phyloP scores from a whole-genome alignment of 306 rosid species.

The Sindora glabra region DNA sequence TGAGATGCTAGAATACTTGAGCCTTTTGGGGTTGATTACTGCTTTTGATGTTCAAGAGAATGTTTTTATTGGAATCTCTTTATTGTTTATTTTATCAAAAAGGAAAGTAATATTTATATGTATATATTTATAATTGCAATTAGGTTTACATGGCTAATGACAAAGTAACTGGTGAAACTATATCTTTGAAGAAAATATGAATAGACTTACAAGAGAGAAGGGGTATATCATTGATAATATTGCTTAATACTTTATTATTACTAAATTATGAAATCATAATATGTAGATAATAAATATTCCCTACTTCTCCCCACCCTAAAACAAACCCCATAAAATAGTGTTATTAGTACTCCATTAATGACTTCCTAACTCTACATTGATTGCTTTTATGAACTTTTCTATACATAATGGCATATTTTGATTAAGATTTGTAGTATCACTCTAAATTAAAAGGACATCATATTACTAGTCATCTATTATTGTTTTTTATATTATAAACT shows the following conservation, averaged over 20 bases:
- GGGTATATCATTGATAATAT: constrained; percentile 33
- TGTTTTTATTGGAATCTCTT: not conserved
- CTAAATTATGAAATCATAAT: no score
- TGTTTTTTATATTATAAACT: constrained; percentile 21
- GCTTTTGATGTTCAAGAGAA: not conserved
- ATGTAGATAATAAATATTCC: no score
- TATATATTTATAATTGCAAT: constrained; percentile 26
- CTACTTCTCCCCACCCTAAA: no score
- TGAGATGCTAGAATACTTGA: not conserved
- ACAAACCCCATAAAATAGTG: no score
- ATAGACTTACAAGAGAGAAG: constrained; percentile 72
- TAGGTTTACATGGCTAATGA: constrained; percentile 73
- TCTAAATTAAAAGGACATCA: no score
- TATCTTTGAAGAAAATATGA: constrained; percentile 65
- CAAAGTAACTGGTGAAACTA: constrained; percentile 56
- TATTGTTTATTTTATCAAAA: not conserved
- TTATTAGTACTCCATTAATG: no score
- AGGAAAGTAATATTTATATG: not conserved
- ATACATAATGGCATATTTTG: no score
- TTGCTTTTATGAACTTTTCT: no score
- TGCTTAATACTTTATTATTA: not conserved
- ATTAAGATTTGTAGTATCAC: no score
- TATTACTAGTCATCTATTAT: no score
- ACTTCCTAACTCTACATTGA: no score
- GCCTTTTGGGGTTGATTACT: not conserved